These are phyloP conservation scores for Davidsoniella australis DNA, from an alignment of 2,329 filamentous ascomycete genomes.

Conservation along the genomic window DNA sequence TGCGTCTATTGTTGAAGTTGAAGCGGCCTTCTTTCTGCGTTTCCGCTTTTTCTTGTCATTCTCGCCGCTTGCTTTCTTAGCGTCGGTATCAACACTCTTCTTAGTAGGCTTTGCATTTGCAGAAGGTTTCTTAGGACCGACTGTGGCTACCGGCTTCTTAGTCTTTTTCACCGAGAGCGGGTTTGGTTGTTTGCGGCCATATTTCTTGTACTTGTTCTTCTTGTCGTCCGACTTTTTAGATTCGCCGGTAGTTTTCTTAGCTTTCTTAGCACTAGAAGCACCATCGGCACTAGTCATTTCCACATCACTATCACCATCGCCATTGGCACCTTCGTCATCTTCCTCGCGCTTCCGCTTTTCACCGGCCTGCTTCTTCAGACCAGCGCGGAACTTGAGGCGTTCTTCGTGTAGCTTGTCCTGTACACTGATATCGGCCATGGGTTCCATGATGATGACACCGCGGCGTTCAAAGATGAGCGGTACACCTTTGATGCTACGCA, in stretches of 20 bases:
- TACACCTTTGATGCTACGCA: constrained; percentile 53
- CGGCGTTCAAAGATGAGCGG: constrained; percentile 64
- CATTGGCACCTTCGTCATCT: constrained; percentile 22
- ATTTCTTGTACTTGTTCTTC: constrained; percentile 39
- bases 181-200: constrained; percentile 52
- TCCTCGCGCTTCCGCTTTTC: constrained; percentile 36
- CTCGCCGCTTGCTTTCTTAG: constrained; percentile 7
- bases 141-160: constrained; percentile 9
- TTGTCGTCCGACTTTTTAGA: constrained; percentile 15
- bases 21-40: constrained; percentile 10
- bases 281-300: constrained; percentile 17
- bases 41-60: constrained; percentile 14
- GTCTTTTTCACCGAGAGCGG: constrained; percentile 51
- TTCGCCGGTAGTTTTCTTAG: constrained; percentile 13
- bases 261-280: constrained; percentile 20
- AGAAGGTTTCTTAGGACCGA: constrained; percentile 16
- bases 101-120: neutral
- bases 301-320: constrained; percentile 4
- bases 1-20: neutral
- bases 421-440: constrained; percentile 53
- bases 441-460: constrained; percentile 55
- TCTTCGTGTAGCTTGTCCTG: constrained; percentile 51
- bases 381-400: constrained; percentile 55
- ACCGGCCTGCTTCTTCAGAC: constrained; percentile 34
- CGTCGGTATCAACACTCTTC: neutral